Conservation (phyloP, 1,284 basidiomycete genomes). For the Rhodotorula sp. region DNA sequence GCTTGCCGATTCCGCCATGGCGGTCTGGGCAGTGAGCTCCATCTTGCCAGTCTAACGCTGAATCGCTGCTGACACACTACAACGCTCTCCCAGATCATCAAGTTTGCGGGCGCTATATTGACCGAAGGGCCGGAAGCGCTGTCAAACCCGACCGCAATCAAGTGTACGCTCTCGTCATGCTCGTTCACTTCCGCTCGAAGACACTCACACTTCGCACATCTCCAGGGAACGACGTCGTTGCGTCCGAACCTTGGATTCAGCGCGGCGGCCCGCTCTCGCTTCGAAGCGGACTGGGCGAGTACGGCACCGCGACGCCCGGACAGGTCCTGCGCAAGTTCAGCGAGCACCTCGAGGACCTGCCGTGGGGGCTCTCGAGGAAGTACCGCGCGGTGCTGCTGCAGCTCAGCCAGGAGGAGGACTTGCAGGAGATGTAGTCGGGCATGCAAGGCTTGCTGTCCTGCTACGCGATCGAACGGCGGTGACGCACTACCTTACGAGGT, state of each 20-base stretch:
- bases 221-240: neutral
- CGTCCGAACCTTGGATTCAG: neutral
- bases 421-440: neutral
- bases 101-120: neutral
- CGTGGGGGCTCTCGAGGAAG: conserved; percentile 8
- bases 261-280: conserved; percentile 3
- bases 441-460: neutral
- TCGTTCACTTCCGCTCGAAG: neutral
- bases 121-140: neutral
- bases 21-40: neutral
- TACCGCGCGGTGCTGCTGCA: neutral
- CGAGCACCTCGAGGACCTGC: conserved; percentile 4
- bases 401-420: neutral
- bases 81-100: neutral
- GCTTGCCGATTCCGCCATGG: neutral
- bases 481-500: no score
- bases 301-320: neutral
- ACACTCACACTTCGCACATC: neutral
- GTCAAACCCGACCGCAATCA: neutral
- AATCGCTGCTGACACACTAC: neutral
- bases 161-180: neutral
- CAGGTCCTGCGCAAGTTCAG: conserved; percentile 1
- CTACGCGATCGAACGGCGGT: no score
- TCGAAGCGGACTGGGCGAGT: neutral
- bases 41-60: neutral